Conservation (phyloP, 257 asterid genomes). For the Parsonsia alboflavescens region DNA sequence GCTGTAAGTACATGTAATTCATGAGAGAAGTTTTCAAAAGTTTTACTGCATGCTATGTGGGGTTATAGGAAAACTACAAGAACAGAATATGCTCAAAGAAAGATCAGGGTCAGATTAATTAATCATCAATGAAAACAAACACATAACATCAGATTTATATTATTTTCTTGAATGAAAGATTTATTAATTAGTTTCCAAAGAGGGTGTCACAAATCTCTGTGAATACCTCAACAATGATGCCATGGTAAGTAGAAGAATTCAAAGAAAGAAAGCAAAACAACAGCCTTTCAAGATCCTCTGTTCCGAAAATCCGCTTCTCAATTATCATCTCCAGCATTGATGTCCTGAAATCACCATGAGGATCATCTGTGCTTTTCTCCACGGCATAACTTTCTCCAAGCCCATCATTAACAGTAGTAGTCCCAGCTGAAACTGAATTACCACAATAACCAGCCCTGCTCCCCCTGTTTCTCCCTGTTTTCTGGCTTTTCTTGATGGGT, state of each 20-base stretch:
- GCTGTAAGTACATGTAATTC: no score
- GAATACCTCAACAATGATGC: slow-evolving; percentile 48
- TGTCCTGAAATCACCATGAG: slow-evolving; percentile 55
- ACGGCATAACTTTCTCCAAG: slow-evolving; percentile 47
- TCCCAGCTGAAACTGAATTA: no score
- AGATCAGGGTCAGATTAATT: background rate
- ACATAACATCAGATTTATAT: background rate
- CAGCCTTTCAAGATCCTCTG: slow-evolving; percentile 51
- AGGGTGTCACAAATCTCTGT: slow-evolving; percentile 59
- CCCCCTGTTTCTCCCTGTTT: slow-evolving; percentile 3
- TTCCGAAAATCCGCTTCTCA: slow-evolving; percentile 57
- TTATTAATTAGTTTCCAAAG: slow-evolving; percentile 25
- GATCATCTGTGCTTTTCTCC: slow-evolving; percentile 65
- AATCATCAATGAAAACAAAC: background rate
- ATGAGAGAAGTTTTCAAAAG: no score
- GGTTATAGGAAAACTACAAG: background rate
- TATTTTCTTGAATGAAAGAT: background rate
- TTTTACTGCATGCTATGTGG: no score
- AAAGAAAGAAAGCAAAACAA: slow-evolving; percentile 47
- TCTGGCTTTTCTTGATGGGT: slow-evolving; percentile 10
- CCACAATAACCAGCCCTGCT: no score
- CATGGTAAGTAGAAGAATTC: slow-evolving; percentile 49
- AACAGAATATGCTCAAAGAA: background rate
- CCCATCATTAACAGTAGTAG: slow-evolving; percentile 13
- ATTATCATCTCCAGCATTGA: slow-evolving; percentile 87